phyloP scores from a whole-genome alignment of 2,329 filamentous ascomycete species.

The Aspergillus persii region DNA sequence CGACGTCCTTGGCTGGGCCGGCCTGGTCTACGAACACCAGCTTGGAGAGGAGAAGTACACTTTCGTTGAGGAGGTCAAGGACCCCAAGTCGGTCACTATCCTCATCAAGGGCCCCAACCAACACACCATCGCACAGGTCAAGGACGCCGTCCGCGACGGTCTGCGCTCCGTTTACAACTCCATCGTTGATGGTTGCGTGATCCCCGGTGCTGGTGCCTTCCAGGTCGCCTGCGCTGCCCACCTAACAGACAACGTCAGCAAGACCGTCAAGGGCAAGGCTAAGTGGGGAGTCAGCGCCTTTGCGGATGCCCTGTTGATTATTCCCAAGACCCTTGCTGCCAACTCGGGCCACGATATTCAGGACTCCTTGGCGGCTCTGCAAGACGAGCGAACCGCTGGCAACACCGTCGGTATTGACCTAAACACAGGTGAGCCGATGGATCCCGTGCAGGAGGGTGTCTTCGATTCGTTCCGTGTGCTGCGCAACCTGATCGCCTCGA shows the following conservation, averaged over 20 bases:
- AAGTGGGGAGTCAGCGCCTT: constrained; percentile 96
- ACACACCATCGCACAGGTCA: constrained; percentile 95
- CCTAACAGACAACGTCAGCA: constrained; percentile 80
- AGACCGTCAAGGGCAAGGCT: constrained; percentile 94
- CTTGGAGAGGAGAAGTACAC: constrained; percentile 99
- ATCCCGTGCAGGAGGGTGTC: constrained; percentile 85
- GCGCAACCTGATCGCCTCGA: constrained; percentile 89
- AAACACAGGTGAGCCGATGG: constrained; percentile 86
- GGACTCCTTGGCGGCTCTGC: constrained; percentile 81
- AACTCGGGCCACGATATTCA: constrained; percentile 97
- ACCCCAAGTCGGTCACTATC: constrained; percentile 94
- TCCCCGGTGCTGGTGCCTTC: constrained; percentile 92
- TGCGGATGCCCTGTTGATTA: constrained; percentile 88
- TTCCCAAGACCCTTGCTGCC: constrained; percentile 94
- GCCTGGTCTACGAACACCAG: constrained; percentile 94
- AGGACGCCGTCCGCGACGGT: constrained; percentile 92
- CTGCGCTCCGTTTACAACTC: constrained; percentile 98
- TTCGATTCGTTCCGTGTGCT: constrained; percentile 96
- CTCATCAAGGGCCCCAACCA: constrained; percentile 97
- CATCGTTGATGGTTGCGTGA: constrained; percentile 95
- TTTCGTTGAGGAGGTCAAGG: constrained; percentile 97
- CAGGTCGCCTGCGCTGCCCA: constrained; percentile 89
- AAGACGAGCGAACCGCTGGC: constrained; percentile 82
- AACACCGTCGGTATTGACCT: constrained; percentile 85
- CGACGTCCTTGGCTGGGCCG: constrained; percentile 91